Evolutionary conservation across 768 basidiomycete species (phyloP), one percentile per base, ranked within the genome.

Genomic region (Flagelloscypha sp.): DNA sequence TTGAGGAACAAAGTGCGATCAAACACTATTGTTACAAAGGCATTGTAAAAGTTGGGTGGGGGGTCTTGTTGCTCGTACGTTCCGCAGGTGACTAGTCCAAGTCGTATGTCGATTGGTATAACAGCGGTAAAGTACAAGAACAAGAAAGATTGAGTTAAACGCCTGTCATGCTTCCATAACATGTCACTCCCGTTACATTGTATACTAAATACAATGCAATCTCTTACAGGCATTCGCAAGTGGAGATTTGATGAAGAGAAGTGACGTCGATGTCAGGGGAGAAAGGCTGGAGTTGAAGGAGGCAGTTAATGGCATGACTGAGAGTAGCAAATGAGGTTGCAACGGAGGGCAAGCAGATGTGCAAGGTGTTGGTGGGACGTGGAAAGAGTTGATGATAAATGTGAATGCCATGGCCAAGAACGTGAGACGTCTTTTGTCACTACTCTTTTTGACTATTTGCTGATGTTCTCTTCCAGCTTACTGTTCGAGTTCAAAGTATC

Each of bases 351-450:
- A 76, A 37, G 74, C 74, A 27, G 53, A 66, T 31, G 76, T 79
- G 15, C 49, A 69, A 27, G 74, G 74, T 33, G 76, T 77, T 33
- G 73, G 76, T 56, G 76, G 76, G 35, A 70, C 70, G 20, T 73
- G 70, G 70, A 10, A 27, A 66, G 85, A 90, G 53, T 66, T 97
- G 62, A 93, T 90, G 32, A 88, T 93, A 53, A 92, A 88, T 57
- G 92, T 95, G 47, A 95, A 94, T 53, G 76, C 87, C 49, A 94
- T 94, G 92, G 90, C 90, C 27, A 79, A 79, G 27, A 95, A 95
- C 49, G 83, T 87, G 46, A 43, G 79, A 67, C 10, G 23, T 21
- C 33, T 29, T 27, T 29, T 32, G 29, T 10, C 24, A n/a, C 21
- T 22, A 15, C 32, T 30, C 21, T 25, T 22, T 42, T 7, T 22